Percentiles rank a stretch among this genome's conserved stretches.
These are phyloP conservation scores for Hypsizygus marmoreus DNA, from an alignment of 768 basidiomycete genomes.

Conservation along the genomic window DNA sequence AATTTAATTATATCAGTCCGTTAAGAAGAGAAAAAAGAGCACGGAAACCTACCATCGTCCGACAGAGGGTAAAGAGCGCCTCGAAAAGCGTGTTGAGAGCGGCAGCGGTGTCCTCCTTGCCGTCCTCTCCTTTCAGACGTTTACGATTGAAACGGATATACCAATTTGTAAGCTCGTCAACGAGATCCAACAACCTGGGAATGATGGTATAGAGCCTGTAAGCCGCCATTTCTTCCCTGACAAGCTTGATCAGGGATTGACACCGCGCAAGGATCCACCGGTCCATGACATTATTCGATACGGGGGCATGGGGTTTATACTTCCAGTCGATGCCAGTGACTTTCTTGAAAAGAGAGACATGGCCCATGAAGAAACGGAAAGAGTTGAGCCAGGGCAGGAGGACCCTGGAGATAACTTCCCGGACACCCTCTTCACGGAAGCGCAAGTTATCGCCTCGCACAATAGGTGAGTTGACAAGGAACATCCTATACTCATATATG, in stretches of 20 bases:
- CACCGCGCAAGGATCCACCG: slow-evolving; percentile 98
- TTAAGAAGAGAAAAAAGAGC: not conserved
- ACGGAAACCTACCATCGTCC: slow-evolving; percentile 75
- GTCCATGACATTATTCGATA: slow-evolving; percentile 95
- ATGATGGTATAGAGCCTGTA: slow-evolving; percentile 98
- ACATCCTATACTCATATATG: slow-evolving; percentile 70
- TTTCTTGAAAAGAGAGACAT: slow-evolving; percentile 85
- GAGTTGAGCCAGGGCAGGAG: slow-evolving; percentile 98
- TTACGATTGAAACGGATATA: slow-evolving; percentile 99
- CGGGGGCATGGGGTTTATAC: slow-evolving; percentile 84
- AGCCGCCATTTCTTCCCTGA: slow-evolving; percentile 93
- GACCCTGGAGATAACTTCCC: slow-evolving; percentile 95
- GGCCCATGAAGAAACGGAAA: slow-evolving; percentile 99
- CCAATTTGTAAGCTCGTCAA: slow-evolving; percentile 98
- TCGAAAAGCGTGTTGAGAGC: slow-evolving; percentile 97
- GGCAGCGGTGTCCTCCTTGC: slow-evolving; percentile 79
- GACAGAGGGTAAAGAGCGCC: slow-evolving; percentile 88
- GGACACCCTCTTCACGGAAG: slow-evolving; percentile 97
- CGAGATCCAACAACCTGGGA: slow-evolving; percentile 86
- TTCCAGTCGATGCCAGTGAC: slow-evolving; percentile 73
- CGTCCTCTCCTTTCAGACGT: slow-evolving; percentile 93
- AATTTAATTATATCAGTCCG: slow-evolving; percentile 4
- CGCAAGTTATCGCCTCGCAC: slow-evolving; percentile 97
- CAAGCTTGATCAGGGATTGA: slow-evolving; percentile 91
- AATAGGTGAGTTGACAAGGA: slow-evolving; percentile 98